phyloP scores from a whole-genome alignment of 2,329 filamentous ascomycete species.

The Clarireedia sp. region DNA sequence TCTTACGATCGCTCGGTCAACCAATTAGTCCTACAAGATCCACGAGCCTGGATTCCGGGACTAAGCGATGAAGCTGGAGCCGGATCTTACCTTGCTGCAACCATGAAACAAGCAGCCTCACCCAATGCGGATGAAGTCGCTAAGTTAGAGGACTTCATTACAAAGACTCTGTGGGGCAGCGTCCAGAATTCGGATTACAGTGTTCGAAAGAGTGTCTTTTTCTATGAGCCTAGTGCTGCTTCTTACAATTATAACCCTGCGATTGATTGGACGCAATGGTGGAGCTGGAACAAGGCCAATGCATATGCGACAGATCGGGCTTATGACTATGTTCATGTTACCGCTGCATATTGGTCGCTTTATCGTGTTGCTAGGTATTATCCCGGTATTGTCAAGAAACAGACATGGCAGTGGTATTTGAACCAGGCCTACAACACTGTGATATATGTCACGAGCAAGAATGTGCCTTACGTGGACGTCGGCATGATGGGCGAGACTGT shows the following conservation, averaged over 20 bases:
- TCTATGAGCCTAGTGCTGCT: slow-evolving; percentile 40
- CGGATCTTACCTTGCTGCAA: slow-evolving; percentile 46
- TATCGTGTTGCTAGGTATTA: slow-evolving; percentile 46
- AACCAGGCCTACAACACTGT: slow-evolving; percentile 45
- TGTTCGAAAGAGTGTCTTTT: slow-evolving; percentile 50
- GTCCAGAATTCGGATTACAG: slow-evolving; percentile 40
- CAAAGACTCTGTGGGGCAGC: slow-evolving; percentile 41
- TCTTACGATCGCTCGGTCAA: slow-evolving; percentile 45
- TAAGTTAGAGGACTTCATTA: slow-evolving; percentile 46
- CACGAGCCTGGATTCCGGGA: slow-evolving; percentile 50
- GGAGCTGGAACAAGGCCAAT: slow-evolving; percentile 41
- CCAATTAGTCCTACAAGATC: slow-evolving; percentile 37
- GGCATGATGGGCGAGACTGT: slow-evolving; percentile 55
- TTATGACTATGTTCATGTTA: slow-evolving; percentile 52
- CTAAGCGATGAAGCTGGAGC: slow-evolving; percentile 53
- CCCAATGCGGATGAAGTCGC: slow-evolving; percentile 41
- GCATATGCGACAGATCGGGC: slow-evolving; percentile 42
- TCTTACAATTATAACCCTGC: slow-evolving; percentile 37
- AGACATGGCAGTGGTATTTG: slow-evolving; percentile 48
- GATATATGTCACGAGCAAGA: slow-evolving; percentile 31
- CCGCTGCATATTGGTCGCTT: slow-evolving; percentile 48
- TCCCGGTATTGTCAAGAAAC: slow-evolving; percentile 34
- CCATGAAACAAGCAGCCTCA: slow-evolving; percentile 46
- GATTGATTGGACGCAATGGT: slow-evolving; percentile 43
- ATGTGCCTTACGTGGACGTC: slow-evolving; percentile 37